Percentiles rank a stretch among this genome's conserved stretches.
These are phyloP conservation scores for Myxozyma udenii DNA, from an alignment of 805 yeast genomes.

Conservation along the genomic window DNA sequence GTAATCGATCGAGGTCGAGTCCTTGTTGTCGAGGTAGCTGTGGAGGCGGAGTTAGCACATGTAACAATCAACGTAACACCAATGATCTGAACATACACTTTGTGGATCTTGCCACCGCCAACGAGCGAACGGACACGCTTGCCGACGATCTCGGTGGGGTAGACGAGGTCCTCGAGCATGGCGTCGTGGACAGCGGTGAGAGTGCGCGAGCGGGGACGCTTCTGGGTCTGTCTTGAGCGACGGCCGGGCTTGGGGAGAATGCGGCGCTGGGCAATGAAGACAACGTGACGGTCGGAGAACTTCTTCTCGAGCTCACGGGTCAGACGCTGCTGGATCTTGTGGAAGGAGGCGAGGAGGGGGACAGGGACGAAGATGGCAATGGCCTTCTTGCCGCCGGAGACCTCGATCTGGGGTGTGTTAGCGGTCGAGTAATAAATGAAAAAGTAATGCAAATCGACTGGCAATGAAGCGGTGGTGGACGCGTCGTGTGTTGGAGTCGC, in stretches of 20 bases:
- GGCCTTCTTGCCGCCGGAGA: constrained; percentile 97
- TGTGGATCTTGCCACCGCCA: constrained; percentile 98
- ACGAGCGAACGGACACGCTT: constrained; percentile 98
- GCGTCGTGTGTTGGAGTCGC: too few species aligned
- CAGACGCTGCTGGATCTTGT: constrained; percentile 89
- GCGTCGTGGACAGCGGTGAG: constrained; percentile 98
- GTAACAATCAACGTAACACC: too few species aligned
- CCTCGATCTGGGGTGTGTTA: constrained; percentile 77
- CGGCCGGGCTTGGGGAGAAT: constrained; percentile 99
- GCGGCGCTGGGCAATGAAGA: constrained; percentile 99
- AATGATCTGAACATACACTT: constrained; percentile 49
- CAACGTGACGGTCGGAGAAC: constrained; percentile 99
- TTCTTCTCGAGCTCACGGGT: constrained; percentile 99
- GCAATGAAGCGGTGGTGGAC: too few species aligned
- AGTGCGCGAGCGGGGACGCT: constrained; percentile 99
- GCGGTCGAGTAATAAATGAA: too few species aligned
- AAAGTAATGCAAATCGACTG: too few species aligned
- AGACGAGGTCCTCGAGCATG: constrained; percentile 96
- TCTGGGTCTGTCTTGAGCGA: constrained; percentile 86
- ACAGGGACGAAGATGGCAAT: constrained; percentile 97
- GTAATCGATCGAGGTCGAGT: constrained; percentile 93
- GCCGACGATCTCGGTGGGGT: constrained; percentile 99
- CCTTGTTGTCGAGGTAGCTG: constrained; percentile 89
- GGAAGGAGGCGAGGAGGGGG: constrained; percentile 88
- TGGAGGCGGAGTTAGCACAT: neutral